These are phyloP conservation scores for Aureoboletus auriporus DNA, from an alignment of 768 basidiomycete species.

Conservation along the genomic window DNA sequence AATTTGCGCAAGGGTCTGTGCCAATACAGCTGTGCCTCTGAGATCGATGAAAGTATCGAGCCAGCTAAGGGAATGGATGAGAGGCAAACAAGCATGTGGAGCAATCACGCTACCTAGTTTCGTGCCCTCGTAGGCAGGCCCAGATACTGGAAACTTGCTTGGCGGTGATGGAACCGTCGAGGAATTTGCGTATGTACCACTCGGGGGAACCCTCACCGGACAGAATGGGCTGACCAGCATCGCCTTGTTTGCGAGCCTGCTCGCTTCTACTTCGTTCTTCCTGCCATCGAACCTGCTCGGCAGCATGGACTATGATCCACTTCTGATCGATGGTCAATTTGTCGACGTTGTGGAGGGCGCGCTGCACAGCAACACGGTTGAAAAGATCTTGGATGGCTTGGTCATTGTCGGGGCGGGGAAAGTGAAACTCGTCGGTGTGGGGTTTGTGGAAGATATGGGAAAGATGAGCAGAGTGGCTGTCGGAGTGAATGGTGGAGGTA, in stretches of 20 bases:
- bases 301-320: constrained; percentile 86
- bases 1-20: constrained; percentile 70
- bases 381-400: constrained; percentile 80
- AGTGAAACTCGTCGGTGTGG: constrained; percentile 57
- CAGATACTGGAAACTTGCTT: constrained; percentile 75
- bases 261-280: constrained; percentile 65
- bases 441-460: constrained; percentile 54
- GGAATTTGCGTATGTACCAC: constrained; percentile 89
- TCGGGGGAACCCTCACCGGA: constrained; percentile 75
- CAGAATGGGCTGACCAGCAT: constrained; percentile 49
- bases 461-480: constrained; percentile 40
- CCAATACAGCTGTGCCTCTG: constrained; percentile 82
- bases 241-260: constrained; percentile 55
- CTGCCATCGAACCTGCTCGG: constrained; percentile 76
- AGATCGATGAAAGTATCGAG: constrained; percentile 69
- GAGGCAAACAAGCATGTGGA: constrained; percentile 2
- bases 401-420: constrained; percentile 72
- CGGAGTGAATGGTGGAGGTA: constrained; percentile 37
- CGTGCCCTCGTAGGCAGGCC: constrained; percentile 76
- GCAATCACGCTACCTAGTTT: constrained; percentile 57
- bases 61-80: constrained; percentile 53
- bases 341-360: constrained; percentile 60
- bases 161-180: constrained; percentile 79
- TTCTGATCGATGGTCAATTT: constrained; percentile 75
- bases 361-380: constrained; percentile 66